Conservation (phyloP, 768 basidiomycete genomes). For the Mycena polygramma region DNA sequence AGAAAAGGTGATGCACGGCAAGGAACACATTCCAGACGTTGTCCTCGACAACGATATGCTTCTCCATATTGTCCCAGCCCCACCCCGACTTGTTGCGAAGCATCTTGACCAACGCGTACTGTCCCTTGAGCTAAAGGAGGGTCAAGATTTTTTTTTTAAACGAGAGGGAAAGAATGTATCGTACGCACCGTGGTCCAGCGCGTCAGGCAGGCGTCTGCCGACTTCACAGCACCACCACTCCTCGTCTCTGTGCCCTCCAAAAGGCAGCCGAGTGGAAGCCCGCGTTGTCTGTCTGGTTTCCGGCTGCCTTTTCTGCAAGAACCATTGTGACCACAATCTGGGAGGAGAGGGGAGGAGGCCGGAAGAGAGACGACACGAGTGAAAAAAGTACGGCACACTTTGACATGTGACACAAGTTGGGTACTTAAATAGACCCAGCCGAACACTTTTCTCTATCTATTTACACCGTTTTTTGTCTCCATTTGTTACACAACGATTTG, state of each 20-base stretch:
- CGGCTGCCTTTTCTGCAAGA: background rate
- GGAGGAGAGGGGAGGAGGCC: background rate
- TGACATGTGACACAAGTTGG: background rate
- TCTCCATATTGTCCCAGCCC: background rate
- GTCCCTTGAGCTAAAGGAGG: too few relatives aligned
- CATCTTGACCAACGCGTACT: background rate
- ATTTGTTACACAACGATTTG: background rate
- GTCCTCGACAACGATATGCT: background rate
- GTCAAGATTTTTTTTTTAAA: too few relatives aligned
- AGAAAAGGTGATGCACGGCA: background rate
- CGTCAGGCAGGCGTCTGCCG: slow-evolving; percentile 4
- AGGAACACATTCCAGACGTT: background rate
- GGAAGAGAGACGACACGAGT: background rate
- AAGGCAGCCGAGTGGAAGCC: slow-evolving; percentile 6
- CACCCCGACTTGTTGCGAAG: background rate
- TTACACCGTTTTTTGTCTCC: background rate
- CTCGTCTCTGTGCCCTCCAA: slow-evolving; percentile 4
- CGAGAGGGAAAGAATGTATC: background rate
- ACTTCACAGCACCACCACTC: slow-evolving; percentile 2
- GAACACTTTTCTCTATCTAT: too few relatives aligned
- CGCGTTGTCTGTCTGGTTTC: slow-evolving; percentile 15
- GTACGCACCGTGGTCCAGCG: slow-evolving; percentile 4
- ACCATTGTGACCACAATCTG: background rate
- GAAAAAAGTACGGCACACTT: too few relatives aligned
- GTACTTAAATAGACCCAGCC: slow-evolving; percentile 1